phyloP scores from a whole-genome alignment of 176 grass and related monocot genomes.

The Otatea glauca region DNA sequence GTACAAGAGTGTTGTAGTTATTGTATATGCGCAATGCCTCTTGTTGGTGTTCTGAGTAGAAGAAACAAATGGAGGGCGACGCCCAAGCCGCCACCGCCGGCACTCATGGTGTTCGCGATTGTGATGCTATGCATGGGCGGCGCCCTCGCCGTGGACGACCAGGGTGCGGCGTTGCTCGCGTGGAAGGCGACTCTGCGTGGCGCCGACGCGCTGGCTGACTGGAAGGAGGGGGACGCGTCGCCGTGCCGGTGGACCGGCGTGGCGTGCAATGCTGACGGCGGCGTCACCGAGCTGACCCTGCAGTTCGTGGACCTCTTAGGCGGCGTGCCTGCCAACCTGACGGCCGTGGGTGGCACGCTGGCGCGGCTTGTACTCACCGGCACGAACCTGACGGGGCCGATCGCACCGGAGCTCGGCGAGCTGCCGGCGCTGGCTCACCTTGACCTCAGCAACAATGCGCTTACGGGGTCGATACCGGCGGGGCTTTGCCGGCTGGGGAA shows the following conservation, averaged over 20 bases:
- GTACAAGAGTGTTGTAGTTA: background rate
- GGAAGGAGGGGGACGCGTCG: conserved; percentile 53
- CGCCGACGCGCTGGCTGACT: conserved; percentile 40
- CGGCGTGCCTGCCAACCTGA: conserved; percentile 55
- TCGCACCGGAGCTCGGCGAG: conserved; percentile 57
- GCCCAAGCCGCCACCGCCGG: background rate
- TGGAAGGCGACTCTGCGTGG: conserved; percentile 67
- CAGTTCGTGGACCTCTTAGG: conserved; percentile 67
- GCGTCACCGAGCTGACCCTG: conserved; percentile 61
- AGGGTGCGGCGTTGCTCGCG: conserved; percentile 64
- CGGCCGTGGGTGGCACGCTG: conserved; percentile 50
- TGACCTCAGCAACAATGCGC: conserved; percentile 76
- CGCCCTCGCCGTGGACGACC: conserved; percentile 52
- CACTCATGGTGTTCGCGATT: conserved; percentile 31
- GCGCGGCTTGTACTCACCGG: conserved; percentile 57
- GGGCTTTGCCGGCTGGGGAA: conserved; percentile 59
- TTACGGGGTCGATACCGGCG: conserved; percentile 60
- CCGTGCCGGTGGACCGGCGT: conserved; percentile 80
- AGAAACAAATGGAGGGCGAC: conserved; percentile 49
- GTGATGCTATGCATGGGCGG: conserved; percentile 32
- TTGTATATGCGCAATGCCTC: conserved; percentile 25
- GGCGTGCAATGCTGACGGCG: conserved; percentile 49
- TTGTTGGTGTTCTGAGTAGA: conserved; percentile 31
- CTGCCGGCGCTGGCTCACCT: conserved; percentile 53
- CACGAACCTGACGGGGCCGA: conserved; percentile 67